Base-by-base conservation (phyloP, 352 stramenopile genomes). In the Peronosclerospora sorghi region DNA sequence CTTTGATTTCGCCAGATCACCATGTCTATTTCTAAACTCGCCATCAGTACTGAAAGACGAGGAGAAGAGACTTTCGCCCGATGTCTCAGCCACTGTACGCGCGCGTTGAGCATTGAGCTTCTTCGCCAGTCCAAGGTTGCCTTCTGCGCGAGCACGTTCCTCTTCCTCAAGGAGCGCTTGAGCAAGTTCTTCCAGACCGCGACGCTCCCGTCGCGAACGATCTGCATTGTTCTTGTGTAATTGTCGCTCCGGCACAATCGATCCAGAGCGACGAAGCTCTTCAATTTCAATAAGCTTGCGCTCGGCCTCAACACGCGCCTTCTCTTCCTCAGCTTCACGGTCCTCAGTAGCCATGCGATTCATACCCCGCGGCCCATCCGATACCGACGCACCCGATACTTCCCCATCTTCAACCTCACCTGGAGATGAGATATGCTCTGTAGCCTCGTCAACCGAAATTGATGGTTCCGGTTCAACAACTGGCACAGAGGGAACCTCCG, bases 281-380 rank as follows among this genome's bases (percentile, higher is more conserved):
- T 88, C 81, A 2, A 92, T 65, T 46, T 92, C 79, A 56, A 83
- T 62, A 32, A 92, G 40, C 48, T 89, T 92, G 24, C 68, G 75
- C 54, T 92, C 76, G 6, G 79, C 79, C 46, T 92, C 79, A 17
- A 79, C 21, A 9, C 79, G 79, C 12, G 79, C 79, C 39, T 84
- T 79, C 32, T 76, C 53, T 28, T 92, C 79, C 62, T 92, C 77
- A 26, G 66, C 43, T 32, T 84, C 73, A 21, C 75, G 66, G 26
- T 79, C 59, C 23, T 76, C 70, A 2, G 60, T 59, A 13, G 72
- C 53, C 32, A 80, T 40, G 20, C 55, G 53, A 15, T 47, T 62
- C 23, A 66, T 45, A 28, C 68, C 47, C 15, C 57, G 59, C 5
- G 56, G 48, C 17, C 60, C 60, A 38, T 71, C 60, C 0, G 56